Evolutionary conservation across 345 rosid genomes (phyloP).

Genomic region (Gossypium stocksii): DNA sequence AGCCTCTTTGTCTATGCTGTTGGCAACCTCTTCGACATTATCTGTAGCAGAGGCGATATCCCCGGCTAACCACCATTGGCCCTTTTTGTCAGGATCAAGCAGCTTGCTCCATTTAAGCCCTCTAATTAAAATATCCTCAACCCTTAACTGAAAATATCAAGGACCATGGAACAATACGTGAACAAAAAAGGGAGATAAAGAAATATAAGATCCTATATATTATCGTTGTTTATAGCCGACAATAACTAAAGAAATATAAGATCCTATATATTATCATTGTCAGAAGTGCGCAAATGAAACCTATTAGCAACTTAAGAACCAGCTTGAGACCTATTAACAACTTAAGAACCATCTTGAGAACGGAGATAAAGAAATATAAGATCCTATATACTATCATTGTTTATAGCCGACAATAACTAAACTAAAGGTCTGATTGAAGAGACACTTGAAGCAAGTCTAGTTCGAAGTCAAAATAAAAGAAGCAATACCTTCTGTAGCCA

Average conservation of each 20-base stretch:
- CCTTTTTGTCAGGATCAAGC: constrained; percentile 81
- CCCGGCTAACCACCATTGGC: constrained; percentile 93
- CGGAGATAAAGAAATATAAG: not conserved
- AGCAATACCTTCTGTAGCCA: constrained; percentile 86
- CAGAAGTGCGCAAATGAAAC: not conserved
- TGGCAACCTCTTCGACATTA: constrained; percentile 59
- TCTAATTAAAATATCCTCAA: constrained; percentile 59
- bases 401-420: constrained; percentile 1
- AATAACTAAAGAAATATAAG: not conserved
- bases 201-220: not conserved
- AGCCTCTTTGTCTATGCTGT: constrained; percentile 77
- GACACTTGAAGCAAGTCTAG: not conserved
- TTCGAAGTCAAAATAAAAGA: not conserved
- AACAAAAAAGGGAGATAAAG: not conserved
- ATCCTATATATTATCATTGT: not conserved
- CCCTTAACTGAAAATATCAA: constrained; percentile 48
- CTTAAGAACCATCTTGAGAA: not conserved
- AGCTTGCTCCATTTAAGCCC: constrained; percentile 90
- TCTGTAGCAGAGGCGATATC: constrained; percentile 37
- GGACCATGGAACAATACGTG: not conserved
- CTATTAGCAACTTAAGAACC: not conserved
- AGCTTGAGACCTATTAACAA: not conserved
- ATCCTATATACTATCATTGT: not conserved
- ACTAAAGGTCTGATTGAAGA: not conserved
- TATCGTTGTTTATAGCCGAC: not conserved